These are phyloP conservation scores for Nakazawaea ernobii DNA, from an alignment of 805 yeast species.

Conservation along the genomic window DNA sequence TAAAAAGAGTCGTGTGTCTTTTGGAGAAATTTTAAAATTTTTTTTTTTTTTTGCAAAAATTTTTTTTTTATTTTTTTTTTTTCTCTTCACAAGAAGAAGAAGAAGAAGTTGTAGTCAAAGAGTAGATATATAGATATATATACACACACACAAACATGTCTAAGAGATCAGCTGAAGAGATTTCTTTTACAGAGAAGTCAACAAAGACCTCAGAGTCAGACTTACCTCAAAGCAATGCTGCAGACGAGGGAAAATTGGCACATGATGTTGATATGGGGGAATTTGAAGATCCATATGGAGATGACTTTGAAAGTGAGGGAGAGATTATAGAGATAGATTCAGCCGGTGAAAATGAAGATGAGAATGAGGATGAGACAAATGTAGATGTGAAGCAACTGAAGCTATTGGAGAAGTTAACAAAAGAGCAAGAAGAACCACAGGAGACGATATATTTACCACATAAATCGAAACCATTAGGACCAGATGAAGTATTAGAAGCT, in stretches of 20 bases:
- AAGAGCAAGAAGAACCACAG: slow-evolving; percentile 31
- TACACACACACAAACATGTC: slow-evolving; percentile 18
- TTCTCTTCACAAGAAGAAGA: slow-evolving; percentile 1
- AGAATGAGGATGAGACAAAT: slow-evolving; percentile 24
- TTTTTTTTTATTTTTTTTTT: slow-evolving; percentile 10
- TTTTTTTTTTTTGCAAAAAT: background rate
- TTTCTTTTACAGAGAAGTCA: slow-evolving; percentile 7
- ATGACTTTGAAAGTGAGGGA: slow-evolving; percentile 88
- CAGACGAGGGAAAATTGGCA: slow-evolving; percentile 27
- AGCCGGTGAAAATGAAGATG: slow-evolving; percentile 45
- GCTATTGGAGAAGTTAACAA: slow-evolving; percentile 14
- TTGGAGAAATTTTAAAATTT: background rate
- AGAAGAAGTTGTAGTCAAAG: background rate
- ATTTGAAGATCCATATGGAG: slow-evolving; percentile 85
- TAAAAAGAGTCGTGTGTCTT: slow-evolving; percentile 8
- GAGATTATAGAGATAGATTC: slow-evolving; percentile 78
- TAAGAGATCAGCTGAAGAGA: slow-evolving; percentile 27
- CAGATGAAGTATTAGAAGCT: slow-evolving; percentile 93
- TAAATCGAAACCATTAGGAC: slow-evolving; percentile 83
- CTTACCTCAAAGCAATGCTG: slow-evolving; percentile 8
- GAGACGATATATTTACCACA: slow-evolving; percentile 78
- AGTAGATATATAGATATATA: background rate
- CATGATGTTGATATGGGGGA: slow-evolving; percentile 67
- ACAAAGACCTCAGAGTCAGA: slow-evolving; percentile 17
- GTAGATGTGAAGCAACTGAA: slow-evolving; percentile 20